These are phyloP conservation scores for Magnusiomyces sp. DNA, from an alignment of 1,139 yeast genomes.

Conservation along the genomic window DNA sequence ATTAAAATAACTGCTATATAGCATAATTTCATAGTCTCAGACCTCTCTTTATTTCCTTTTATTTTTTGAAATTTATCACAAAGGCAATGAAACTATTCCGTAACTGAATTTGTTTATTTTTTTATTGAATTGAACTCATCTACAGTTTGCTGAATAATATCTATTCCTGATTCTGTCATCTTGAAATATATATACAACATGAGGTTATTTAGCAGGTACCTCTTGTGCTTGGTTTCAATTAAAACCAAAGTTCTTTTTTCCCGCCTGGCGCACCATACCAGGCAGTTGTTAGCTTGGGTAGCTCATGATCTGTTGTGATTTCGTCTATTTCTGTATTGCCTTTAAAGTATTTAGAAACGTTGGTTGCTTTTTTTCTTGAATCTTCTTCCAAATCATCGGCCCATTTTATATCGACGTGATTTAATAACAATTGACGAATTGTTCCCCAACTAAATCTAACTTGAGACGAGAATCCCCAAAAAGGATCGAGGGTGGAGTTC, in stretches of 20 bases:
- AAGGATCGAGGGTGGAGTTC: slow-evolving; percentile 47
- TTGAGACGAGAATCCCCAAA: slow-evolving; percentile 81
- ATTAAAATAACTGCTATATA: no score
- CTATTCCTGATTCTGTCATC: no score
- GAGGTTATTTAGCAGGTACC: no score
- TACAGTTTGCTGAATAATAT: no score
- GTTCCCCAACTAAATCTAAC: slow-evolving; percentile 94
- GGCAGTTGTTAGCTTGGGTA: background rate
- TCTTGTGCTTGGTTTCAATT: background rate
- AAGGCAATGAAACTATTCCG: no score
- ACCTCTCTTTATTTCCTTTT: no score
- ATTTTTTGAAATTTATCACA: no score
- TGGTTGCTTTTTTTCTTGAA: background rate
- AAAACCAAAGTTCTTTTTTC: background rate
- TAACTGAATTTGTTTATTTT: no score
- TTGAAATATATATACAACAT: no score
- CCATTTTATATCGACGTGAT: slow-evolving; percentile 49
- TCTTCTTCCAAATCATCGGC: slow-evolving; percentile 37
- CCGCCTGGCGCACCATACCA: slow-evolving; percentile 4
- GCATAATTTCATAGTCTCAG: no score
- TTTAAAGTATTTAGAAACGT: background rate
- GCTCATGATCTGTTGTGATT: background rate
- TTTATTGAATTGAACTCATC: no score
- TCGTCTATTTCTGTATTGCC: background rate
- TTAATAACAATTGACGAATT: slow-evolving; percentile 58